Base-by-base conservation (phyloP, 129 eudicot species). In the Heracleum sosnowskyi region DNA sequence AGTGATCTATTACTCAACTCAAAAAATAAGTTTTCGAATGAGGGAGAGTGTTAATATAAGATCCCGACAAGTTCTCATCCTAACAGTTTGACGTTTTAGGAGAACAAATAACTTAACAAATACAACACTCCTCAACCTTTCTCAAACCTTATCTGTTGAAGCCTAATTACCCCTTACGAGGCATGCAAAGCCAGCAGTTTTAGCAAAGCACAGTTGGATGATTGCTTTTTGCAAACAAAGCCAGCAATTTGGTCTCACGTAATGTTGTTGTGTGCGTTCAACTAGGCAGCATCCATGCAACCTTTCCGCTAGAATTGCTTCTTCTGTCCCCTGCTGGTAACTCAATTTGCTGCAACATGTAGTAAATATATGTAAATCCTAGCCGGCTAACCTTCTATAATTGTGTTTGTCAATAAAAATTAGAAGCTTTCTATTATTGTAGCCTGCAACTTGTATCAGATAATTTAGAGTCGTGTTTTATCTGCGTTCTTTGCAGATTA, bases 331-430 rank as follows among this genome's bases (percentile, higher is more conserved):
- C 72, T 33, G 39, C 22, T 66, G 39, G 9, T 66, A 2, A 31
- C 72, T 66, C 24, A 66, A 15, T 66, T 31, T 66, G 39, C 72
- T 66, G 72, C 72, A 66, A 66, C 72, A 66, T 66, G 72, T 28
- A 31, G 2, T 66, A 66, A 28, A 31, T 66, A 66, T 66, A 31
- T 66, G 16, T 31, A 28, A 29, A 13, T 16, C 10, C 10, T 12
- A 66, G 39, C 72, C 72, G 22, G 31, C 68, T 57, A 57, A 57
- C 66, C 29, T 57, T 57, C 66, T 57, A 24, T 2, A 6, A 55
- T 55, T 55, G 64, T 55, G 64, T n/a, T 57, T n/a, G 66, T 57
- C 31, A n/a, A 57, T 41, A 22, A 53, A 17, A 22, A 18, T 5
- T 0, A 0, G 22, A 24, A 24, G 9, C 66, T 57, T 57, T 57